Conservation (phyloP, 1,284 basidiomycete genomes). For the Ustilago shanxiensis region DNA sequence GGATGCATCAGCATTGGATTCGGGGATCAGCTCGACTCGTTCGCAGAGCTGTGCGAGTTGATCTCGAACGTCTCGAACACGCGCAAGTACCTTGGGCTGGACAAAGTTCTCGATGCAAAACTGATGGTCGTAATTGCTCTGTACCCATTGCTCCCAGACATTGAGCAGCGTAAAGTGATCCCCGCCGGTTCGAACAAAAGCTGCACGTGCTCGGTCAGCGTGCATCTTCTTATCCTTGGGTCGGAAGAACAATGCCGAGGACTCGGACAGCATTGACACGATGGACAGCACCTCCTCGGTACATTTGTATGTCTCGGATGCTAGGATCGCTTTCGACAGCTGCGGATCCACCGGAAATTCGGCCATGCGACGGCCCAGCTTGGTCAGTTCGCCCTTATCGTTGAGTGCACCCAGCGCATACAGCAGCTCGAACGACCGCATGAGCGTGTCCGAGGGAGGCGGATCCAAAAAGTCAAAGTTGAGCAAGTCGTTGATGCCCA, state of each 20-base stretch:
- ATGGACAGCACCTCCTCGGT: slow-evolving; percentile 98
- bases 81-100: slow-evolving; percentile 93
- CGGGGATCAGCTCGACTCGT: slow-evolving; percentile 91
- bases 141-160: slow-evolving; percentile 98
- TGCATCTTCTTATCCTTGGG: slow-evolving; percentile 83
- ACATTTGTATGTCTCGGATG: slow-evolving; percentile 92
- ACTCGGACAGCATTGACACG: slow-evolving; percentile 97
- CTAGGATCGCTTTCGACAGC: slow-evolving; percentile 95
- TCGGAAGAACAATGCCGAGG: slow-evolving; percentile 91
- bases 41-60: slow-evolving; percentile 95
- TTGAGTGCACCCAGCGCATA: slow-evolving; percentile 97
- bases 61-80: slow-evolving; percentile 93
- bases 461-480: slow-evolving; percentile 78
- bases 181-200: slow-evolving; percentile 90
- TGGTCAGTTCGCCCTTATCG: slow-evolving; percentile 94
- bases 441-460: slow-evolving; percentile 94
- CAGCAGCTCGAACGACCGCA: slow-evolving; percentile 90
- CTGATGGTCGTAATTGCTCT: slow-evolving; percentile 84
- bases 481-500: slow-evolving; percentile 77
- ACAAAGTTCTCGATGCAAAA: slow-evolving; percentile 81
- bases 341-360: slow-evolving; percentile 99
- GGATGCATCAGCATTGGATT: slow-evolving; percentile 86
- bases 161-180: slow-evolving; percentile 98
- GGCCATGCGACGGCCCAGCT: slow-evolving; percentile 95
- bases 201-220: slow-evolving; percentile 90